phyloP scores from a whole-genome alignment of 1,284 basidiomycete genomes.

The Cryptococcus hybrid region DNA sequence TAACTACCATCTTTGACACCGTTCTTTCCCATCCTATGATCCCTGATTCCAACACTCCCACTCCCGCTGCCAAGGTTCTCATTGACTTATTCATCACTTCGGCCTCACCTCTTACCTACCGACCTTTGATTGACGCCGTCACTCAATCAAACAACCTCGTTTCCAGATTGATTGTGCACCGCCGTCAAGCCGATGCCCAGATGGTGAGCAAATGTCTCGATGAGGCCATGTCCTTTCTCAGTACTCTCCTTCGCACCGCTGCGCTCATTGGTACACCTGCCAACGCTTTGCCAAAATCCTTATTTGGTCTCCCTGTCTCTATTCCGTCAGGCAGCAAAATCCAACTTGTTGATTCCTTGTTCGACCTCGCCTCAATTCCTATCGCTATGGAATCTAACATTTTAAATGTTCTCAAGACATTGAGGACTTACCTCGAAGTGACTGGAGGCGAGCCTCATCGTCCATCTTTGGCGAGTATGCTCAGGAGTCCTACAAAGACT shows the following conservation, averaged over 20 bases:
- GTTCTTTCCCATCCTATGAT: slow-evolving; percentile 32
- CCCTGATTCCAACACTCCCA: slow-evolving; percentile 14
- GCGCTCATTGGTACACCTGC: slow-evolving; percentile 17
- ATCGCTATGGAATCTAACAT: slow-evolving; percentile 20
- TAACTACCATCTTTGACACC: slow-evolving; percentile 29
- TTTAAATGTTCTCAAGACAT: slow-evolving; percentile 21
- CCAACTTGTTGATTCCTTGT: slow-evolving; percentile 34
- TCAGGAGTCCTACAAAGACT: slow-evolving; percentile 30
- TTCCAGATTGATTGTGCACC: slow-evolving; percentile 20
- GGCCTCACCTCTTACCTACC: slow-evolving; percentile 37
- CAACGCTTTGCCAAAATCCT: slow-evolving; percentile 27
- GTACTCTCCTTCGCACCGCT: slow-evolving; percentile 29
- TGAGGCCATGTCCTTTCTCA: slow-evolving; percentile 25
- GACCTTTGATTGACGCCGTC: slow-evolving; percentile 39
- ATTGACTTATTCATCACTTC: slow-evolving; percentile 35
- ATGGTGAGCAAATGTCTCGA: slow-evolving; percentile 29
- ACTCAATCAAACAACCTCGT: slow-evolving; percentile 27
- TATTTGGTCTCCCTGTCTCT: slow-evolving; percentile 24
- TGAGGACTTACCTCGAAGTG: slow-evolving; percentile 34
- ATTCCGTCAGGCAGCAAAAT: slow-evolving; percentile 20
- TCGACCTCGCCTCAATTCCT: slow-evolving; percentile 28
- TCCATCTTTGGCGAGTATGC: slow-evolving; percentile 38
- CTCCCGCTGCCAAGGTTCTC: slow-evolving; percentile 27
- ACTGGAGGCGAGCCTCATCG: slow-evolving; percentile 23
- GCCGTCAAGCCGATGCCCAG: slow-evolving; percentile 27